These are phyloP conservation scores for Russula brevipes DNA, from an alignment of 768 basidiomycete species.

Conservation along the genomic window DNA sequence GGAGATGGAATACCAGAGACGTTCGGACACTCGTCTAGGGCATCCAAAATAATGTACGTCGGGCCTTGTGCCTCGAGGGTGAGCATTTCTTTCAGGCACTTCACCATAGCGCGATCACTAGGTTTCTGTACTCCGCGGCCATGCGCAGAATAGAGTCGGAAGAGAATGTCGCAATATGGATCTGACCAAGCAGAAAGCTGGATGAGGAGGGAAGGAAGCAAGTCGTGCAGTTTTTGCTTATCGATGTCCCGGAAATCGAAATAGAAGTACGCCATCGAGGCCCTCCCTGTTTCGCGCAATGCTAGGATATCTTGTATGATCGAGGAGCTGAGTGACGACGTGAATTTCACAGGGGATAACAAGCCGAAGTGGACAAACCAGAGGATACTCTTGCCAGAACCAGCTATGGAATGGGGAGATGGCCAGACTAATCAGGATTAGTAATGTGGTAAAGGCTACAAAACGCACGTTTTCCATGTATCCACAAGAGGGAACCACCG, in stretches of 20 bases:
- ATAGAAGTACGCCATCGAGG: too few species aligned
- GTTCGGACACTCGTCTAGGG: slow-evolving; percentile 1
- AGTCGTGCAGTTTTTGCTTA: too few species aligned
- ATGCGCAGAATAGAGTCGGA: neutral
- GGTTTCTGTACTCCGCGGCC: neutral
- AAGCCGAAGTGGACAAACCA: neutral
- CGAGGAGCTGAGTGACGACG: neutral
- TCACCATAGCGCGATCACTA: neutral
- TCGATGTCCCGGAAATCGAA: too few species aligned
- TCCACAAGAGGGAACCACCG: neutral
- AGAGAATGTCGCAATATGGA: neutral
- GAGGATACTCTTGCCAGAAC: neutral
- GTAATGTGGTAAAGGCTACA: too few species aligned
- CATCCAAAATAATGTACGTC: neutral
- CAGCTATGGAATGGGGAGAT: neutral
- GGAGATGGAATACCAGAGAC: neutral
- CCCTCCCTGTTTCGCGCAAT: neutral
- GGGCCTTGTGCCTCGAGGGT: neutral
- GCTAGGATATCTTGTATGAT: neutral
- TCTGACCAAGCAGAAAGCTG: neutral
- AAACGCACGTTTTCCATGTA: slow-evolving; percentile 1
- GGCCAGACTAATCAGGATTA: too few species aligned
- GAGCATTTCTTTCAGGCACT: neutral
- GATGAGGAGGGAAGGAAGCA: neutral
- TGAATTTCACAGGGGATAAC: neutral